Evolutionary conservation across 345 rosid species (phyloP), one percentile per base, ranked within the genome.

Genomic region (Lepidium aucheri): DNA sequence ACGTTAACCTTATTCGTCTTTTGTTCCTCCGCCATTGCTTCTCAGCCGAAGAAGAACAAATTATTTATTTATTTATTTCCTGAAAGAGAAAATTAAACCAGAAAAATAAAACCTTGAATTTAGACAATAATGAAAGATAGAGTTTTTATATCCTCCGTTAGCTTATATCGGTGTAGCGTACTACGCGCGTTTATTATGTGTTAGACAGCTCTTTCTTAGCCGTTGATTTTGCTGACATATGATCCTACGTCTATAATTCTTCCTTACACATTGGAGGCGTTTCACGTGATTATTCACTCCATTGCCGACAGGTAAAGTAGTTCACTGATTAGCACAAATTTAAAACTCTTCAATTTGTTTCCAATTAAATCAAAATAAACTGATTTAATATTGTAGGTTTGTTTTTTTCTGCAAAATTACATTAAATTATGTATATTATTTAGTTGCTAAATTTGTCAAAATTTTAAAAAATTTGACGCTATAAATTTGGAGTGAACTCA

Each of bases 21-120:
- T 61, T 70, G 82, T 78, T 80, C 81, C 79, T 80, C 90, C 46
- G 90, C 89, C 95, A 90, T 87, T 54, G 16, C 9, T 59, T 47
- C 63, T 30, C 36, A 51, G 39, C 60, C 47, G 3, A 60, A 30
- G 20, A 20, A 53, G 18, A 43, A 14, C 38, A 38, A 39, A 53
- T 16, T 51, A 61, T 32, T 51, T 43, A 26, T 53, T 52, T 41
- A 2, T 7, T 4, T 26, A 15, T 47, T 24, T 8, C 0, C 17
- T 18, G 0, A 51, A 28, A 46, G 3, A 7, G 11, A 63, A 32
- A 72, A 55, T 2, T 34, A 57, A 57, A 30, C 13, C 15, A 38
- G 17, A 9, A 26, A 42, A 53, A 32, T 4, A 18, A 39, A 58
- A 13, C 40, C 16, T 34, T 34, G 53, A 30, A 3, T 38, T 33